phyloP scores from a whole-genome alignment of 2,329 filamentous ascomycete genomes.

The Colletotrichum cordylinicola region DNA sequence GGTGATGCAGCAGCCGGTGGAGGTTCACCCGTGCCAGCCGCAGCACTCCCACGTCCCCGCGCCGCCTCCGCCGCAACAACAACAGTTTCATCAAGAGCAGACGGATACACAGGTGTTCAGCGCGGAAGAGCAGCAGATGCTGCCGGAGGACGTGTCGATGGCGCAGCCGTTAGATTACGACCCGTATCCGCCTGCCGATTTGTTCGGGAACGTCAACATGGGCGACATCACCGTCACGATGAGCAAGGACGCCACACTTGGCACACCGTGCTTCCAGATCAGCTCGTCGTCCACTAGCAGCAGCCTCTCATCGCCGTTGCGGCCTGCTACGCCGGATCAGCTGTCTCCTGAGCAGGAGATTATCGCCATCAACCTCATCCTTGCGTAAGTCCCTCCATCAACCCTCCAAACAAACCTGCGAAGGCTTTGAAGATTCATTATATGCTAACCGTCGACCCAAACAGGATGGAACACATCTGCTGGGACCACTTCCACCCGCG shows the following conservation, averaged over 20 bases:
- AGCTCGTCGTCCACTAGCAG: constrained; percentile 31
- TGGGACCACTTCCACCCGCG: constrained; percentile 53
- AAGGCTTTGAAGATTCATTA: fast-evolving
- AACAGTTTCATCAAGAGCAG: neutral
- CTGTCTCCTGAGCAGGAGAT: constrained; percentile 46
- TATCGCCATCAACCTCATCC: constrained; percentile 57
- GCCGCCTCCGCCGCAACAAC: neutral
- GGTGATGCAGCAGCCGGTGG: neutral
- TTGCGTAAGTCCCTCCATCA: constrained; percentile 45
- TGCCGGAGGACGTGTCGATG: constrained; percentile 2
- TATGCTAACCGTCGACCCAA: neutral
- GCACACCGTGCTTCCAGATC: constrained; percentile 49
- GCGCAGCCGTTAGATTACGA: neutral
- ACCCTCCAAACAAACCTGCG: neutral
- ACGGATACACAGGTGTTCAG: neutral
- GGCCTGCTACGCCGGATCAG: constrained; percentile 27
- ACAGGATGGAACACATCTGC: constrained; percentile 58
- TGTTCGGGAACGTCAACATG: constrained; percentile 39
- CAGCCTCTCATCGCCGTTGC: constrained; percentile 7
- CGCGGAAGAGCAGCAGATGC: neutral
- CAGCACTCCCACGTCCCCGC: neutral
- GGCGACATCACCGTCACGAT: constrained; percentile 47
- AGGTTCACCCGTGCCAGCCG: neutral
- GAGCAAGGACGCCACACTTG: constrained; percentile 44
- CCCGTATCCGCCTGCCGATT: constrained; percentile 23